phyloP scores from a whole-genome alignment of 2,329 filamentous ascomycete genomes.

The Teratosphaeria nubilosa region DNA sequence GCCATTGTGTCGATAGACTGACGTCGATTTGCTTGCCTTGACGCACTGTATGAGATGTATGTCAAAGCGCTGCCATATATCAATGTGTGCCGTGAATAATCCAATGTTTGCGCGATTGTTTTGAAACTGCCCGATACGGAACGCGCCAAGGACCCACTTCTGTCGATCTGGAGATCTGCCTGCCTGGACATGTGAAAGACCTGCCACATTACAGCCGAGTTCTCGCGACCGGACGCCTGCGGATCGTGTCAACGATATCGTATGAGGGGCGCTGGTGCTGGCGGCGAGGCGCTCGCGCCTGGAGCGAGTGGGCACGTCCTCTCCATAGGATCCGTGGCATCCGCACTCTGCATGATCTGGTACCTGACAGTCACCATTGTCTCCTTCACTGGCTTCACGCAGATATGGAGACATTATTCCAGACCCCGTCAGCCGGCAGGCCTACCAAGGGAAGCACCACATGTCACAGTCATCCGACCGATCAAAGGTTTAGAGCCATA shows the following conservation, averaged over 20 bases:
- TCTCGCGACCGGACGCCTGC: neutral
- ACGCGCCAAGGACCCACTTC: neutral
- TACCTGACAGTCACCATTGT: constrained; percentile 43
- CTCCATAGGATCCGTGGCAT: constrained; percentile 14
- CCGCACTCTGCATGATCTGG: constrained; percentile 24
- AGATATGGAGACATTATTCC: constrained; percentile 50
- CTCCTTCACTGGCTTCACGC: constrained; percentile 47
- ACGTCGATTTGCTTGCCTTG: neutral
- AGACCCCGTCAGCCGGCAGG: constrained; percentile 27
- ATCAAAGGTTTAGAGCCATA: constrained; percentile 85
- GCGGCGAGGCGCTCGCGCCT: neutral
- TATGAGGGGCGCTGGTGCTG: neutral
- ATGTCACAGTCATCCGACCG: constrained; percentile 83
- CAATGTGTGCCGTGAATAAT: neutral
- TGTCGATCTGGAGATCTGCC: neutral
- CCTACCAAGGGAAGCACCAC: constrained; percentile 48
- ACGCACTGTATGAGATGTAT: neutral
- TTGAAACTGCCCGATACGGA: neutral
- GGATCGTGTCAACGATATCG: neutral
- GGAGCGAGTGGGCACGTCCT: constrained; percentile 5
- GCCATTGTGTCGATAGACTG: neutral
- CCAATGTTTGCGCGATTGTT: neutral
- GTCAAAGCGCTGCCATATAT: neutral
- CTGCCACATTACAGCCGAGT: neutral
- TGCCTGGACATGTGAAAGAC: neutral